These are phyloP conservation scores for Cercospora citrullina DNA, from an alignment of 2,329 filamentous ascomycete species.

Conservation along the genomic window DNA sequence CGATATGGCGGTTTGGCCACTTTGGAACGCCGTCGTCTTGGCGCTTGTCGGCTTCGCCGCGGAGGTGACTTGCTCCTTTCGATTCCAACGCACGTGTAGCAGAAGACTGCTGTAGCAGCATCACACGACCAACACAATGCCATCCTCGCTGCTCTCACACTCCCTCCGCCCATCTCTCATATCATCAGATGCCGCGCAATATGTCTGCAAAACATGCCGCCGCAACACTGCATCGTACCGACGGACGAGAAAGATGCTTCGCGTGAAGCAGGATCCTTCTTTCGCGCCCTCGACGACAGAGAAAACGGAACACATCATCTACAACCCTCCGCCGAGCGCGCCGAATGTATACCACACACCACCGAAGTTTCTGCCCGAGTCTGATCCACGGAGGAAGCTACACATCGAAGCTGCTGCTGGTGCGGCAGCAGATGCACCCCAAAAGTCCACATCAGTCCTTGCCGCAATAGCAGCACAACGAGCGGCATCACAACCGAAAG, in stretches of 20 bases:
- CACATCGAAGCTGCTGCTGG: constrained; percentile 26
- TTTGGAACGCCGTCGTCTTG: neutral
- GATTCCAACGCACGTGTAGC: constrained; percentile 3
- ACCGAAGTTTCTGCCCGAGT: constrained; percentile 61
- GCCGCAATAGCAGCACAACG: constrained; percentile 29
- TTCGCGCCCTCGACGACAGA: constrained; percentile 41
- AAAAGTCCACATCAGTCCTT: constrained; percentile 21
- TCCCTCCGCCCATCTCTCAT: constrained; percentile 28
- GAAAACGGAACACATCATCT: constrained; percentile 58
- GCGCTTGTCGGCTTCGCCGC: constrained; percentile 8
- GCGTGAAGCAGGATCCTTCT: constrained; percentile 47
- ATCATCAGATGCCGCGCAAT: constrained; percentile 27
- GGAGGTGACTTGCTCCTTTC: constrained; percentile 15
- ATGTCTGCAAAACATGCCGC: constrained; percentile 36
- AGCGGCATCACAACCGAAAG: constrained; percentile 23
- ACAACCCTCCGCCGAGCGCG: constrained; percentile 65
- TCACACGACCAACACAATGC: constrained; percentile 28
- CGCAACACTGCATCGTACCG: constrained; percentile 49
- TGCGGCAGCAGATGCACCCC: constrained; percentile 18
- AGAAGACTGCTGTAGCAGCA: constrained; percentile 10
- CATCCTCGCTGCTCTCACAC: constrained; percentile 26
- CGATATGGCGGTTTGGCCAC: too few species aligned
- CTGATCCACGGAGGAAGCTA: constrained; percentile 51
- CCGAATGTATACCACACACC: constrained; percentile 66
- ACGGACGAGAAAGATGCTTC: constrained; percentile 49